phyloP scores from a whole-genome alignment of 75 land plant species.

The Azolla pinnata region DNA sequence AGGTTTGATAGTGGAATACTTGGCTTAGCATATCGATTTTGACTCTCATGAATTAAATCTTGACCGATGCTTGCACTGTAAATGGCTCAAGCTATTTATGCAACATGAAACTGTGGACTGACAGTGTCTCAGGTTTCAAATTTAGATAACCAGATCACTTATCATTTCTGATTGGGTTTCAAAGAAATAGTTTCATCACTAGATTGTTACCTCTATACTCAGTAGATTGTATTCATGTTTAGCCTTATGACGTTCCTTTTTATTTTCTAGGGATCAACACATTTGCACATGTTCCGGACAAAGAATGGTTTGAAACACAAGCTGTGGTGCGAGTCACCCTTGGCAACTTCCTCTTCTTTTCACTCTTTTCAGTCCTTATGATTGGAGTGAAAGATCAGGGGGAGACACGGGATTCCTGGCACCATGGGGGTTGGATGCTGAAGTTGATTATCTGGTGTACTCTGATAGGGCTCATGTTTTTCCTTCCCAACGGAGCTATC shows the following conservation, averaged over 20 bases:
- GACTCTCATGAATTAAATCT: too few species aligned
- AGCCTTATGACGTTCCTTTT: not conserved
- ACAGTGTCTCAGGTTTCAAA: too few species aligned
- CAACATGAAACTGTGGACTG: too few species aligned
- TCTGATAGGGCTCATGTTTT: constrained; percentile 72
- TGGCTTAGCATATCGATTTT: too few species aligned
- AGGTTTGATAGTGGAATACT: too few species aligned
- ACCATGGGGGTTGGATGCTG: constrained; percentile 99
- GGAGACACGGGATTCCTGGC: constrained; percentile 80
- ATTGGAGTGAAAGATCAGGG: constrained; percentile 84
- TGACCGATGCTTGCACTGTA: too few species aligned
- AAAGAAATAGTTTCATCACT: too few species aligned
- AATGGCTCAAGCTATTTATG: too few species aligned
- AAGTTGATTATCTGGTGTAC: constrained; percentile 71
- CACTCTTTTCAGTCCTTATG: constrained; percentile 65
- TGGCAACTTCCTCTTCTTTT: constrained; percentile 89
- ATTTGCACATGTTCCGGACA: constrained; percentile 68
- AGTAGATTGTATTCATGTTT: not conserved
- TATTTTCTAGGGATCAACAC: constrained; percentile 69
- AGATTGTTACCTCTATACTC: too few species aligned
- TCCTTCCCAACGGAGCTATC: constrained; percentile 80
- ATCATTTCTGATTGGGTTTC: too few species aligned
- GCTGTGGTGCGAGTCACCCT: constrained; percentile 93
- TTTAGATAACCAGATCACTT: too few species aligned
- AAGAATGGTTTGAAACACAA: constrained; percentile 94